Percentiles rank a stretch among this genome's conserved stretches.
These are phyloP conservation scores for Buddleja alternifolia DNA, from an alignment of 257 asterid genomes.

Conservation along the genomic window DNA sequence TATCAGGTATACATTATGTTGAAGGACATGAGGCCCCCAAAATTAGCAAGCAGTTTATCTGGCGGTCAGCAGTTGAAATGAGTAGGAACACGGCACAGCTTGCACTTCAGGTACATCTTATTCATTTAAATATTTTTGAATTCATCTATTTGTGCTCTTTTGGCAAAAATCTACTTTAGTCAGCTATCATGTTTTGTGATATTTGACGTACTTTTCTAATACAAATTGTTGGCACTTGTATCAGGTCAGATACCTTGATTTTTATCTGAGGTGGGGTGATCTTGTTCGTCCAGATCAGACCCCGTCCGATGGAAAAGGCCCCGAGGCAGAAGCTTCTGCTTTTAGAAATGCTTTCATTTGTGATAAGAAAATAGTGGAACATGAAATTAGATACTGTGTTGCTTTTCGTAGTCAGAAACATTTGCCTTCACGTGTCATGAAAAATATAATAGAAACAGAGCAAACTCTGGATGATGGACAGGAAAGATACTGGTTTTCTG, in stretches of 20 bases:
- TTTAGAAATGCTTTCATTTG: conserved; percentile 76
- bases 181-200: conserved; percentile 9
- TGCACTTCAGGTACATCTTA: conserved; percentile 72
- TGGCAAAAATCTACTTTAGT: conserved; percentile 16
- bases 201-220: conserved; percentile 19
- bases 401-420: conserved; percentile 79
- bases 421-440: conserved; percentile 84
- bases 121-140: conserved; percentile 13
- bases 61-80: conserved; percentile 89
- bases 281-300: conserved; percentile 69
- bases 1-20: conserved; percentile 59
- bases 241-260: conserved; percentile 82
- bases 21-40: conserved; percentile 64
- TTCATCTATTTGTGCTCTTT: conserved; percentile 17
- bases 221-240: conserved; percentile 30
- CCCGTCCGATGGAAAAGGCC: conserved; percentile 64
- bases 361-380: conserved; percentile 53
- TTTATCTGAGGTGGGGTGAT: conserved; percentile 78
- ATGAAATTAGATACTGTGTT: conserved; percentile 64
- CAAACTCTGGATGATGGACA: conserved; percentile 51
- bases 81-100: conserved; percentile 70
- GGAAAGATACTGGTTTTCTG: conserved; percentile 82
- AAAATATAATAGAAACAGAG: conserved; percentile 61
- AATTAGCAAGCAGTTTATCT: conserved; percentile 67
- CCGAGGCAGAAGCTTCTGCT: conserved; percentile 72